These are phyloP conservation scores for Pichia eremophila DNA, from an alignment of 805 yeast species.

Conservation along the genomic window DNA sequence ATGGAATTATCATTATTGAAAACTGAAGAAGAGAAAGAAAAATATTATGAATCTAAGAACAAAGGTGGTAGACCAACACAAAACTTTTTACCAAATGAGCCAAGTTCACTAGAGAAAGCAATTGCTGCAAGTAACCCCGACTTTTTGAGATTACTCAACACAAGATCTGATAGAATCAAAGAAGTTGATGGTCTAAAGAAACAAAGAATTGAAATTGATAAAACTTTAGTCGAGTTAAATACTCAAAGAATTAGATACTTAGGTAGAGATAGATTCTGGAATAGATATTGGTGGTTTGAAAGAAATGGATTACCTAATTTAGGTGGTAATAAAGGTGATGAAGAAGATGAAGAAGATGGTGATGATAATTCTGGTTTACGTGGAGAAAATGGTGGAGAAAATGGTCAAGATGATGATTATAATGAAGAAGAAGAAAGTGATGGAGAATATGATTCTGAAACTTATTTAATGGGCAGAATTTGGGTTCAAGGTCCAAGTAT, in stretches of 20 bases:
- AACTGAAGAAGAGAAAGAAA: slow-evolving; percentile 10
- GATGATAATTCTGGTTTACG: slow-evolving; percentile 20
- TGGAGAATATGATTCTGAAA: slow-evolving; percentile 40
- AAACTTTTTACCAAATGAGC: slow-evolving; percentile 20
- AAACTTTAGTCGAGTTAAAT: slow-evolving; percentile 57
- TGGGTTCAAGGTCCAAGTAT: slow-evolving; percentile 87
- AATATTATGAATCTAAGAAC: slow-evolving; percentile 9
- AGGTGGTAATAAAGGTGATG: slow-evolving; percentile 15
- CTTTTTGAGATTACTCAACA: slow-evolving; percentile 34
- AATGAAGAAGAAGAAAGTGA: slow-evolving; percentile 34
- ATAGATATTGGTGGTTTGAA: slow-evolving; percentile 95
- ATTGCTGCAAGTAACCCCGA: slow-evolving; percentile 33
- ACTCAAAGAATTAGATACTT: slow-evolving; percentile 65
- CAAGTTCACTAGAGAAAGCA: slow-evolving; percentile 27
- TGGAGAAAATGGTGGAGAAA: slow-evolving; percentile 26
- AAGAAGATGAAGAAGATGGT: slow-evolving; percentile 23
- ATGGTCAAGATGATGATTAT: slow-evolving; percentile 34
- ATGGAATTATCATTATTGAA: slow-evolving; percentile 14
- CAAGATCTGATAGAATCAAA: slow-evolving; percentile 32
- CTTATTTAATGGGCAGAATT: slow-evolving; percentile 70
- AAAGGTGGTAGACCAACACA: slow-evolving; percentile 22
- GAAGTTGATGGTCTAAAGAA: slow-evolving; percentile 38
- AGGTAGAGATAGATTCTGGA: slow-evolving; percentile 77
- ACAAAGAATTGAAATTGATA: slow-evolving; percentile 47
- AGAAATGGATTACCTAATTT: slow-evolving; percentile 63